Conservation (phyloP, 345 rosid genomes). For the Salix purpurea region DNA sequence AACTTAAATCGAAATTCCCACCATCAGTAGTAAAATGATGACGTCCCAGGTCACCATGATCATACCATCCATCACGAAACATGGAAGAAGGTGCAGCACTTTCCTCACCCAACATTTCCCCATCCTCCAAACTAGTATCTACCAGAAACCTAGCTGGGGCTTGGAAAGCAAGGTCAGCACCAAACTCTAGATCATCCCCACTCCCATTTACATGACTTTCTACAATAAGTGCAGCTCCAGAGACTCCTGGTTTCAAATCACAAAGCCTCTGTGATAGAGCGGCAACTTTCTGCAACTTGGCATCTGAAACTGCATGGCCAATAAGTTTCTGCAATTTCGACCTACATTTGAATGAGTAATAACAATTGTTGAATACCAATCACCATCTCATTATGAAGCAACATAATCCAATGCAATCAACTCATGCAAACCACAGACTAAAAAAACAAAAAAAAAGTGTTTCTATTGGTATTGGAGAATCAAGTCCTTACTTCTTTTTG, state of each 20-base stretch:
- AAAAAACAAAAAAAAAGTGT: neutral
- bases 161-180: constrained; percentile 67
- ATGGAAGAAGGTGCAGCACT: constrained; percentile 31
- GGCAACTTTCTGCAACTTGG: constrained; percentile 48
- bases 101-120: constrained; percentile 42
- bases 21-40: constrained; percentile 30
- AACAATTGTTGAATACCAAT: neutral
- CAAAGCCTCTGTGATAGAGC: constrained; percentile 53
- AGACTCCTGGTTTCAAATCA: constrained; percentile 47
- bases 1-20: constrained; percentile 57
- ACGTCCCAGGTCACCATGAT: constrained; percentile 25
- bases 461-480: neutral
- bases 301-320: constrained; percentile 58
- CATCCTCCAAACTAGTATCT: constrained; percentile 53
- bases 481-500: constrained; percentile 45
- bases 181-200: constrained; percentile 57
- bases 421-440: neutral
- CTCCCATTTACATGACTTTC: constrained; percentile 37
- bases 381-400: neutral
- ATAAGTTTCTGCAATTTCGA: constrained; percentile 60
- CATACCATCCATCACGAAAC: constrained; percentile 48
- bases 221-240: constrained; percentile 22
- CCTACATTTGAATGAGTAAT: constrained; percentile 41
- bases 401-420: neutral
- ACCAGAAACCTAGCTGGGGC: constrained; percentile 77